Conservation (phyloP, 352 stramenopile species). For the Phytopythium aichiense region DNA sequence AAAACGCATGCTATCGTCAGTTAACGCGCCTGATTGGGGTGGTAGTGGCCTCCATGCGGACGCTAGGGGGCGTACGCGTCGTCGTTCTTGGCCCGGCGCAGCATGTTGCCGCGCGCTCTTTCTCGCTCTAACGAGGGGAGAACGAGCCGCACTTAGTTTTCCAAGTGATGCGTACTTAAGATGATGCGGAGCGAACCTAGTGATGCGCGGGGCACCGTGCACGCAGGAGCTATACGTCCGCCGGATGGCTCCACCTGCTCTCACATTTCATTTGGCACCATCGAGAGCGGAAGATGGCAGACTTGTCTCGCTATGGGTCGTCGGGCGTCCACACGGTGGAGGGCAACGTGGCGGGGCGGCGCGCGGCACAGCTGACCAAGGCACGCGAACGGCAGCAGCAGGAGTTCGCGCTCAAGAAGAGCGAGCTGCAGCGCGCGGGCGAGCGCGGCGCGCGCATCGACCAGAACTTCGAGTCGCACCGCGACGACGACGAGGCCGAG, state of each 20-base stretch:
- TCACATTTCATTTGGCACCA: background rate
- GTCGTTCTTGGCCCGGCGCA: constrained; percentile 4
- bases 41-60: background rate
- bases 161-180: background rate
- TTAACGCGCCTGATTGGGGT: background rate
- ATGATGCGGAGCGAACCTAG: background rate
- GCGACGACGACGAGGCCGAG: constrained; percentile 78
- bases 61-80: constrained; percentile 2
- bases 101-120: constrained; percentile 2
- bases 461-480: constrained; percentile 86
- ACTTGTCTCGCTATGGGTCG: constrained; percentile 76
- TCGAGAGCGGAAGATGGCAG: constrained; percentile 29
- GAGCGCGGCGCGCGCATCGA: constrained; percentile 86
- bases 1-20: background rate
- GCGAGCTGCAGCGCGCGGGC: constrained; percentile 84
- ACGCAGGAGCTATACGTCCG: background rate
- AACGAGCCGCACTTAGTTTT: background rate
- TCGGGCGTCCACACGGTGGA: constrained; percentile 96
- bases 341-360: constrained; percentile 91
- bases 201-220: background rate
- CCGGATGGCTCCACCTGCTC: background rate
- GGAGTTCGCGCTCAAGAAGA: constrained; percentile 92
- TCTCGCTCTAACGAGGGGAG: background rate
- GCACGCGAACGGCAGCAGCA: constrained; percentile 92
- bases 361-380: constrained; percentile 89